Base-by-base conservation (phyloP, 2,329 filamentous ascomycete genomes). In the Diplodia mutila region DNA sequence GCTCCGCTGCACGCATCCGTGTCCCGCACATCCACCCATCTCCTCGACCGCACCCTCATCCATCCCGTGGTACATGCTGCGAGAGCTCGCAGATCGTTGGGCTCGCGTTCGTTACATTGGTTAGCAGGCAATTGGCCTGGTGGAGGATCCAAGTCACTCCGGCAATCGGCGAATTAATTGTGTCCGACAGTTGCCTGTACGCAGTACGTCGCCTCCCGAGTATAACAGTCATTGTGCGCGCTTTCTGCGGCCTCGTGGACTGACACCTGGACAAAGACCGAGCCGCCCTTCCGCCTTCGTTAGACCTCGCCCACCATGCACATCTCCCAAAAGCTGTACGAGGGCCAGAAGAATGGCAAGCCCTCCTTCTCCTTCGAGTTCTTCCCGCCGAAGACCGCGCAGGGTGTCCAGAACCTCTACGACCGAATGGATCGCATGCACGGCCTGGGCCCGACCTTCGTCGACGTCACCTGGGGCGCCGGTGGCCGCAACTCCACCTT, bases 391-490 rank as follows among this genome's bases (percentile, higher is more conserved):
- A 99, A 99, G 84, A 99, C 95, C 8, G 91, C 92, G 12, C 92
- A 95, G 78, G 95, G 95, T 85, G 94, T 99, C 14, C 95, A 99
- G 83, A 99, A 99, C 80, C 89, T 99, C 68, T 99, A 99, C 85
- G 95, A 99, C 75, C 92, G 95, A 73, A 98, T 99, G 92, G 95
- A 99, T 82, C 93, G 94, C 81, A 99, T 99, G 95, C 93, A 97
- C 81, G 88, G 90, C 75, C 88, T 96, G 71, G 95, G 93, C 1
- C 95, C 94, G 71, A 91, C 94, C 76, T 99, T 99, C 84, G 93
- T 99, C 79, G 95, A 99, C 80, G 91, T 99, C 76, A 99, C 95
- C 70, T 99, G 95, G 95, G 96, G 96, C 71, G 95, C 95, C 64
- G 95, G 95, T 73, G 95, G 95, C 57, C 90, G 91, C 72, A 88